Evolutionary conservation across 768 basidiomycete species (phyloP).

Genomic region (Dentipellis fragilis): DNA sequence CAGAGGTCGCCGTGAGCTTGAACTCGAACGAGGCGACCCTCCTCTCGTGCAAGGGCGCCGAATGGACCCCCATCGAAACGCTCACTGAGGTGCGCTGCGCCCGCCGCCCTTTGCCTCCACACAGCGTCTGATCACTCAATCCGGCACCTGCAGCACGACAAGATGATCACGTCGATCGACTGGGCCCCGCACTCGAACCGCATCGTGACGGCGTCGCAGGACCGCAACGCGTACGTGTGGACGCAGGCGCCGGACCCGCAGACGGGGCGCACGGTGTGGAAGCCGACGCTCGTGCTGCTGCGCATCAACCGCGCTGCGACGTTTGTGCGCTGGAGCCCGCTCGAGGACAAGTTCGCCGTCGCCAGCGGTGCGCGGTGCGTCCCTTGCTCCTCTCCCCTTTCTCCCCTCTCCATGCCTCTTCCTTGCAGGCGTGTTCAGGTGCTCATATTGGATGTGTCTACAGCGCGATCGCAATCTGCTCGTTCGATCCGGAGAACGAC

Average conservation of each 20-base stretch:
- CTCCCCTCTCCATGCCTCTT: not conserved
- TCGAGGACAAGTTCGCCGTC: constrained; percentile 98
- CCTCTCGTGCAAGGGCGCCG: constrained; percentile 51
- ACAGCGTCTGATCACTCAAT: not conserved
- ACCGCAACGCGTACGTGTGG: constrained; percentile 99
- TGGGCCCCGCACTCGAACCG: constrained; percentile 97
- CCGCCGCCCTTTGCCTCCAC: not conserved
- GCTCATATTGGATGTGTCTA: not conserved
- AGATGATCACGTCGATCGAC: constrained; percentile 93
- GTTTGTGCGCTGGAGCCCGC: constrained; percentile 90
- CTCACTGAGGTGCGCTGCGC: constrained; percentile 64
- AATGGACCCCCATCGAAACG: constrained; percentile 66
- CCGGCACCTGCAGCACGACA: constrained; percentile 72
- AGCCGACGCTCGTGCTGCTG: constrained; percentile 91
- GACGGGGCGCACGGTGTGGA: constrained; percentile 73
- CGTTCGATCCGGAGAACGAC: constrained; percentile 94
- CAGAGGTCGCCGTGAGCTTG: constrained; percentile 87
- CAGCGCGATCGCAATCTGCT: constrained; percentile 92
- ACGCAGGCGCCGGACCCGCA: constrained; percentile 65
- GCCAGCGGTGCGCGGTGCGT: constrained; percentile 86
- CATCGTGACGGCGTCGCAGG: constrained; percentile 98
- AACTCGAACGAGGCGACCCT: constrained; percentile 87
- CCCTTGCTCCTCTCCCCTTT: not conserved
- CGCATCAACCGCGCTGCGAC: constrained; percentile 96
- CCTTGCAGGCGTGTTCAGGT: not conserved